phyloP scores from a whole-genome alignment of 768 basidiomycete species.

The Agrocybe chaxingu region DNA sequence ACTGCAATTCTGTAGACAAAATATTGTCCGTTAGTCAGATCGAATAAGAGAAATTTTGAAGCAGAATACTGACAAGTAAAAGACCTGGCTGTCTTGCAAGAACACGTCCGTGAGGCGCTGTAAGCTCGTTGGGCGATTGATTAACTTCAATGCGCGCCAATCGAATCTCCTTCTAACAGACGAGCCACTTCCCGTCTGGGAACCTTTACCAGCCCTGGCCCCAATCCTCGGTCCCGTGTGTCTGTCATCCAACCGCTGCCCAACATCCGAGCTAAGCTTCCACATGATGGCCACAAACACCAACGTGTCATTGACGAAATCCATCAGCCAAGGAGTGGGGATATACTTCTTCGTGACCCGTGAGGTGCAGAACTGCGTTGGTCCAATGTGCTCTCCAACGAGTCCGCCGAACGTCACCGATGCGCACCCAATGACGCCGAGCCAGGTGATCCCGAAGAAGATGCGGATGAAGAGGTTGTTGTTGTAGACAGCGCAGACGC shows the following conservation, averaged over 20 bases:
- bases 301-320: constrained; percentile 22
- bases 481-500: constrained; percentile 9
- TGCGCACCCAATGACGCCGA: background rate
- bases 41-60: background rate
- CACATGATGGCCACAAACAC: constrained; percentile 28
- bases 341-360: background rate
- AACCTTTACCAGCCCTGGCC: constrained; percentile 19
- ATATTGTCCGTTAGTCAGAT: background rate
- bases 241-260: background rate
- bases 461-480: constrained; percentile 1
- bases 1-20: constrained; percentile 2
- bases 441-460: constrained; percentile 10
- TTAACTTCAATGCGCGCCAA: background rate
- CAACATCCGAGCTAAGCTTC: constrained; percentile 13
- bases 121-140: constrained; percentile 12
- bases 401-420: background rate
- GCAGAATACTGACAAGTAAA: constrained; percentile 22
- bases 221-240: background rate
- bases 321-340: constrained; percentile 8
- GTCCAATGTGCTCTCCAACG: constrained; percentile 3
- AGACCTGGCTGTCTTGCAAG: constrained; percentile 24
- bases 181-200: background rate
- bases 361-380: constrained; percentile 9
- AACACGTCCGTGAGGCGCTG: constrained; percentile 18
- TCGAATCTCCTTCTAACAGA: background rate